Percentiles rank a stretch among this genome's conserved stretches.
Evolutionary conservation across 2,329 filamentous ascomycete genomes (phyloP).

Genomic region (Anthostomella pinea): DNA sequence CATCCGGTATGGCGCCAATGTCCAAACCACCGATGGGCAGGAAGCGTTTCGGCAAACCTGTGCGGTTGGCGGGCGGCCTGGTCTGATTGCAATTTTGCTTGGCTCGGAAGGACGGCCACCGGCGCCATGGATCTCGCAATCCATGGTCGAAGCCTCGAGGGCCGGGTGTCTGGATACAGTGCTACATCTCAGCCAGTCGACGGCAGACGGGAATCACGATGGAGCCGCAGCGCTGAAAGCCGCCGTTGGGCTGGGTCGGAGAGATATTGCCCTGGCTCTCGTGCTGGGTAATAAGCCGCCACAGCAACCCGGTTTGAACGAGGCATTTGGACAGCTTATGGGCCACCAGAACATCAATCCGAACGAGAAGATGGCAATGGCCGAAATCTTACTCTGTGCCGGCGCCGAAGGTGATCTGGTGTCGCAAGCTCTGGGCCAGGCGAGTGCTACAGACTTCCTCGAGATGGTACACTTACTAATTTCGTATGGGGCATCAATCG

Average conservation of each 20-base stretch:
- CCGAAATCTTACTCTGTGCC: slow-evolving; percentile 56
- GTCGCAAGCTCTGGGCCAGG: slow-evolving; percentile 46
- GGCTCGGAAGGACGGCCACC: slow-evolving; percentile 48
- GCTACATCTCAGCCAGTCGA: slow-evolving; percentile 47
- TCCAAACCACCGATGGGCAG: slow-evolving; percentile 47
- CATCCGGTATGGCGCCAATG: slow-evolving; percentile 49
- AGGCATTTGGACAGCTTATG: slow-evolving; percentile 49
- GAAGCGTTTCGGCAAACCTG: slow-evolving; percentile 54
- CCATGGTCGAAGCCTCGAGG: slow-evolving; percentile 49
- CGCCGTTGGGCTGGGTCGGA: slow-evolving; percentile 46
- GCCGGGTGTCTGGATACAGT: slow-evolving; percentile 51
- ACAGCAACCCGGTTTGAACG: slow-evolving; percentile 43
- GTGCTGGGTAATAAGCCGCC: slow-evolving; percentile 53
- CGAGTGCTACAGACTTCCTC: slow-evolving; percentile 48
- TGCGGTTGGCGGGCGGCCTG: slow-evolving; percentile 41
- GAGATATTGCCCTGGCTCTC: slow-evolving; percentile 55
- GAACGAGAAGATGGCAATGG: slow-evolving; percentile 48
- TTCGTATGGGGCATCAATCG: slow-evolving; percentile 51
- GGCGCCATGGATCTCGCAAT: slow-evolving; percentile 43
- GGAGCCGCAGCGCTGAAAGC: slow-evolving; percentile 50
- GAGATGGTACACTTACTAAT: slow-evolving; percentile 55
- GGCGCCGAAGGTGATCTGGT: slow-evolving; percentile 53
- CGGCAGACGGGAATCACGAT: slow-evolving; percentile 52
- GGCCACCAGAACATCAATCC: slow-evolving; percentile 44
- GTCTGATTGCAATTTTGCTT: slow-evolving; percentile 47